Evolutionary conservation across 2,329 filamentous ascomycete species (phyloP), one percentile per base, ranked within the genome.

Genomic region (Clonostachys byssicola): DNA sequence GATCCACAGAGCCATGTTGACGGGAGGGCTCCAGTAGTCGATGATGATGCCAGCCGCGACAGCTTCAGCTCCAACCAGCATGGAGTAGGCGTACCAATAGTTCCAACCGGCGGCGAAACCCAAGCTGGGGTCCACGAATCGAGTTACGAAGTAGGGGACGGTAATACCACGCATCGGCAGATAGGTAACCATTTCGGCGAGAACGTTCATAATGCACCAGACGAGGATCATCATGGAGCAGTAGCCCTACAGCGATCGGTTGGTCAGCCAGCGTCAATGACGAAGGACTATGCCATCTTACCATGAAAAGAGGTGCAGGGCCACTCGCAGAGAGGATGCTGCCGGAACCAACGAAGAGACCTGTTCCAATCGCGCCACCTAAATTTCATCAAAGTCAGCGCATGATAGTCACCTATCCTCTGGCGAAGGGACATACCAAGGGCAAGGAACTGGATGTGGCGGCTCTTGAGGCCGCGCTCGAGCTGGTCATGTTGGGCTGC

Each of bases 231-330:
- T 78, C 75, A 79, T 78, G 52, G 67, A 70, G 7, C 78, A 55
- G 61, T 89, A 91, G 20, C 45, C 50, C 23, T 30, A 30, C 6
- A 30, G 23, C 23, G 23, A 30, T 30, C 9, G 23, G 9, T 30
- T 30, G 80, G 83, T 30, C 23, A 30, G 23, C 9, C 23, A 30
- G 23, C 9, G 4, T 30, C 23, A 30, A 30, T 30, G 23, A 30
- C 23, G 9, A 30, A 4, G 23, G 23, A 30, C 8, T 10, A 10
- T 30, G 23, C 23, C 9, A 10, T 30, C 23, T 30, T 30, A 30
- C 23, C 63, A 91, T 83, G 60, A 90, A 77, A 14, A 90, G 67
- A 1, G 86, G 83, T 6, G 83, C 85, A 4, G 83, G 83, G 3
- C 83, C 83, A 30, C 76, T 74, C 10, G 67, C 65, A 34, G 74